phyloP scores from a whole-genome alignment of 768 basidiomycete species.

The Coprinopsis sp. region DNA sequence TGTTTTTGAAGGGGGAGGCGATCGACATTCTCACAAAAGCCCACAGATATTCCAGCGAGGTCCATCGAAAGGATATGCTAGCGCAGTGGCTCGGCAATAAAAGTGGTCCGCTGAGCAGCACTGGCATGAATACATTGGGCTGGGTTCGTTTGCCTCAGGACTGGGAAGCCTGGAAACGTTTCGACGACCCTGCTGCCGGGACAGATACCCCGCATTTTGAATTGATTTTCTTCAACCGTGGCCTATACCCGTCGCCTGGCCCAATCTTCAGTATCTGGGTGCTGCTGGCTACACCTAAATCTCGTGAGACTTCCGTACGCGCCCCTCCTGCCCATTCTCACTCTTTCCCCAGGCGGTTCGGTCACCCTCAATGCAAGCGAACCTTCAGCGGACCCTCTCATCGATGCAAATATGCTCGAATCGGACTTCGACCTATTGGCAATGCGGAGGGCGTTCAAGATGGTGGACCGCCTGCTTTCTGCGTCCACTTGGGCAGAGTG shows the following conservation, averaged over 20 bases:
- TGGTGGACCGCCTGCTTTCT: conserved; percentile 16
- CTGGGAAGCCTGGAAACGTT: conserved; percentile 14
- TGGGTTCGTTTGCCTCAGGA: conserved; percentile 19
- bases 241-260: not conserved
- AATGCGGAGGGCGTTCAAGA: conserved; percentile 12
- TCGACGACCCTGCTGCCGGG: conserved; percentile 22
- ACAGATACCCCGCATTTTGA: conserved; percentile 22
- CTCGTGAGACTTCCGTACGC: conserved; percentile 4
- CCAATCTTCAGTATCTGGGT: not conserved
- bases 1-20: conserved; percentile 15
- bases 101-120: conserved; percentile 18
- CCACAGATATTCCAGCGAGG: too few species aligned
- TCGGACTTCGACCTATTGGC: conserved; percentile 21
- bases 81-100: conserved; percentile 17
- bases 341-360: conserved; percentile 2
- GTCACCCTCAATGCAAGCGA: conserved; percentile 9
- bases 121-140: conserved; percentile 15
- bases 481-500: not conserved
- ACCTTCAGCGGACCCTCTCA: conserved; percentile 20
- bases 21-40: too few species aligned
- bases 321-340: not conserved
- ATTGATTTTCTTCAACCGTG: not conserved
- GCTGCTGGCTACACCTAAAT: conserved; percentile 6
- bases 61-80: conserved; percentile 19
- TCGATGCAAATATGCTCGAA: conserved; percentile 19